Conservation (phyloP, 2,329 filamentous ascomycete genomes). For the Coleophoma crateriformis region DNA sequence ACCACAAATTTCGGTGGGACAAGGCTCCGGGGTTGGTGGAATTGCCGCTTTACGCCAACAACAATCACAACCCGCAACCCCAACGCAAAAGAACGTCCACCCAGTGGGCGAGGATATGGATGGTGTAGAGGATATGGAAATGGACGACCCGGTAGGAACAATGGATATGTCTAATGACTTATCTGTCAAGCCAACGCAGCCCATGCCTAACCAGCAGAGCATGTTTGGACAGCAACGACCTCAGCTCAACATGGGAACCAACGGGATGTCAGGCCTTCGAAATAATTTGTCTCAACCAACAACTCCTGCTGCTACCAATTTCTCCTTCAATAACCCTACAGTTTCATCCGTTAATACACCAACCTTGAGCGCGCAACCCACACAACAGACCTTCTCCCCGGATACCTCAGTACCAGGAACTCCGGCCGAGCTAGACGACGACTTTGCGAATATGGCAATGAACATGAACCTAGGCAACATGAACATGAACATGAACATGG, state of each 20-base stretch:
- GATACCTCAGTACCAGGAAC: conserved; percentile 66
- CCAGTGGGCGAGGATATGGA: conserved; percentile 61
- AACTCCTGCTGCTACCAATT: conserved; percentile 72
- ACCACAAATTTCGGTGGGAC: conserved; percentile 22
- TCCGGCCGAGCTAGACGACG: conserved; percentile 70
- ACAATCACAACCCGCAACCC: conserved; percentile 25
- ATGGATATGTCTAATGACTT: conserved; percentile 56
- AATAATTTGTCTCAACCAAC: conserved; percentile 68
- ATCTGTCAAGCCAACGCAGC: conserved; percentile 39
- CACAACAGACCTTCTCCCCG: conserved; percentile 35
- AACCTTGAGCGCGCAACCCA: conserved; percentile 72
- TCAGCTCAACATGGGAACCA: conserved; percentile 72
- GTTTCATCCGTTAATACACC: conserved; percentile 97
- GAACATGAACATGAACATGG: conserved; percentile 45
- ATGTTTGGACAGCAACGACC: conserved; percentile 63
- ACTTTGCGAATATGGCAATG: conserved; percentile 58
- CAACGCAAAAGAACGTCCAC: conserved; percentile 21
- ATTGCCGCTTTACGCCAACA: conserved; percentile 28
- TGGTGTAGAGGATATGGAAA: conserved; percentile 89
- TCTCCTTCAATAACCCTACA: conserved; percentile 86
- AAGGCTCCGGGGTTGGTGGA: conserved; percentile 21
- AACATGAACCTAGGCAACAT: conserved; percentile 55
- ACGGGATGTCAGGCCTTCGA: conserved; percentile 68
- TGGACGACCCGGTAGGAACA: conserved; percentile 74
- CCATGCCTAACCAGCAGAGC: conserved; percentile 61